These are phyloP conservation scores for Solanum raphanifolium DNA, from an alignment of 257 asterid genomes.

Conservation along the genomic window DNA sequence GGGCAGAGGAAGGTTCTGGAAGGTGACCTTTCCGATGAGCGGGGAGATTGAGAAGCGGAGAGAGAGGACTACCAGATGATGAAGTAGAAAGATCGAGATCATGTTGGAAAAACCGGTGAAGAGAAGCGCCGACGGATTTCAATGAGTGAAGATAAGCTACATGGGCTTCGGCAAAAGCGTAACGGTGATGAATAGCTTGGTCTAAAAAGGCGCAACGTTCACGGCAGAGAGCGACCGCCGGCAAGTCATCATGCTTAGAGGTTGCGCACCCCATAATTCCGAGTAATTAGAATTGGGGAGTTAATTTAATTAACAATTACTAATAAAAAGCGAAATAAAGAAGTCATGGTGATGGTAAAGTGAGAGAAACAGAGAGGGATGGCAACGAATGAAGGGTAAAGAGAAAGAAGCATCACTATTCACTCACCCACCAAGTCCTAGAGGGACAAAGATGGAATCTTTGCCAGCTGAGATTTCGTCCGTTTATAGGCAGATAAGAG, in stretches of 20 bases:
- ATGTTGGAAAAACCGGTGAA: constrained; percentile 59
- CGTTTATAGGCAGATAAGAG: constrained; percentile 17
- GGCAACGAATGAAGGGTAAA: constrained; percentile 7
- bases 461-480: constrained; percentile 50
- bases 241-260: constrained; percentile 81
- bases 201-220: constrained; percentile 77
- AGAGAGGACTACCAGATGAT: constrained; percentile 12
- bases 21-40: constrained; percentile 35
- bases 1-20: constrained; percentile 23
- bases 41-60: constrained; percentile 64
- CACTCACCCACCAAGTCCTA: background rate
- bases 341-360: constrained; percentile 18
- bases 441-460: constrained; percentile 12
- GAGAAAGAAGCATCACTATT: background rate
- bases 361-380: constrained; percentile 8
- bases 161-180: constrained; percentile 77
- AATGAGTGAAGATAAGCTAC: constrained; percentile 65
- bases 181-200: constrained; percentile 77
- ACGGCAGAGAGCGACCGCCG: constrained; percentile 79
- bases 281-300: background rate
- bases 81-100: constrained; percentile 26
- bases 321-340: background rate
- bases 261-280: constrained; percentile 68
- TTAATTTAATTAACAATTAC: background rate
- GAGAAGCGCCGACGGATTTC: constrained; percentile 48